Percentiles rank a stretch among this genome's conserved stretches.
Conservation (phyloP, 192 early-diverging fungal species). For the Lobosporangium transversale region DNA sequence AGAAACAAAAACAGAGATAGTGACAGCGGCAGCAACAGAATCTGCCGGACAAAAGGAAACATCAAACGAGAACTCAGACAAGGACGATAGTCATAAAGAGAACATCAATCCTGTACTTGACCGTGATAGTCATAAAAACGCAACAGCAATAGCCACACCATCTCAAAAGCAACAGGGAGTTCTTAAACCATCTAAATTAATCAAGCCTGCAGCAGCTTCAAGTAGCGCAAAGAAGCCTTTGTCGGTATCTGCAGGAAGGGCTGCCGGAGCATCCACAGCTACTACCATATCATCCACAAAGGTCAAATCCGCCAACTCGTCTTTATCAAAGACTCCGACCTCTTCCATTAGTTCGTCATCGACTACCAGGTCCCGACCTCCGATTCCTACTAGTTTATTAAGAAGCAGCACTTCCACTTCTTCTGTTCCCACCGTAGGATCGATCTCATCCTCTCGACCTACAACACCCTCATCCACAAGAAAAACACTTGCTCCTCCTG, state of each 20-base stretch:
- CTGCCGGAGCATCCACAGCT: conserved; percentile 7
- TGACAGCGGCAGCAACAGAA: too few relatives aligned
- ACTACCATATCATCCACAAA: too few relatives aligned
- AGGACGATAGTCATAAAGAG: conserved; percentile 2
- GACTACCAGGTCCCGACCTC: conserved; percentile 18
- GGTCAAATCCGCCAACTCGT: background rate
- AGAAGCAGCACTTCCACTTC: conserved; percentile 28
- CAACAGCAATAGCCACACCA: background rate
- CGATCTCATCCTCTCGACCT: background rate
- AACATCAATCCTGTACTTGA: conserved; percentile 16
- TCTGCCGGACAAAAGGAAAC: too few relatives aligned
- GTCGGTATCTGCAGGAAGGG: conserved; percentile 10
- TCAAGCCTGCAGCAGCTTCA: conserved; percentile 16
- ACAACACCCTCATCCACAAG: conserved; percentile 5
- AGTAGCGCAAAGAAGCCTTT: conserved; percentile 34
- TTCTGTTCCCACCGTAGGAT: conserved; percentile 14
- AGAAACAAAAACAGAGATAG: background rate
- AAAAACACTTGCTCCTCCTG: conserved; percentile 1
- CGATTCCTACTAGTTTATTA: conserved; percentile 23
- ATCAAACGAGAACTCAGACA: too few relatives aligned
- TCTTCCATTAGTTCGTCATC: conserved; percentile 23
- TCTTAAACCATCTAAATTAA: background rate
- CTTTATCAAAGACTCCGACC: background rate
- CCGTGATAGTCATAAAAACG: too few relatives aligned
- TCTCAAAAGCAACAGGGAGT: conserved; percentile 7